A percentile compares a stretch with the other conserved stretches of the same genome.
phyloP scores from a whole-genome alignment of 2,329 filamentous ascomycete species.

The Apiospora kogelbergensis region DNA sequence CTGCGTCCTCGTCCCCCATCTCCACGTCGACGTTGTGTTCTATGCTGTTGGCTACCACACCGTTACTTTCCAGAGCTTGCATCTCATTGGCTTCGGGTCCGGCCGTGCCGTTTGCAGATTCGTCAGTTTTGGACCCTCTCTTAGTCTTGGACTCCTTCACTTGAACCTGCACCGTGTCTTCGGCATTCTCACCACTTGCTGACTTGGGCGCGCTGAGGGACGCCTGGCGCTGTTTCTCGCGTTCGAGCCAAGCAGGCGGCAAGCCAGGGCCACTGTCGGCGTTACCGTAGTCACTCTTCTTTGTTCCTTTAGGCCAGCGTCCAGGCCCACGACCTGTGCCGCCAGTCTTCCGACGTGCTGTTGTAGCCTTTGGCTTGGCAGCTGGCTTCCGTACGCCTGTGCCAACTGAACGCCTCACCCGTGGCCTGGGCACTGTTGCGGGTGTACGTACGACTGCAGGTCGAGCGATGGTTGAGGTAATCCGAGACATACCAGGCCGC shows the following conservation, averaged over 20 bases:
- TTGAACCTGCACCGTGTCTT: slow-evolving; percentile 36
- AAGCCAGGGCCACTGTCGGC: slow-evolving; percentile 64
- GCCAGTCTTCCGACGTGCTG: slow-evolving; percentile 55
- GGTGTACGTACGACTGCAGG: slow-evolving; percentile 25
- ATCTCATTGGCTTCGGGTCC: slow-evolving; percentile 20
- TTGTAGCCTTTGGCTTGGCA: slow-evolving; percentile 41
- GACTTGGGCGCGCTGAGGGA: slow-evolving; percentile 1
- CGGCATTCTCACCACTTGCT: slow-evolving; percentile 22
- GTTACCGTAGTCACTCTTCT: slow-evolving; percentile 67
- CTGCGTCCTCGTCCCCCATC: slow-evolving; percentile 18
- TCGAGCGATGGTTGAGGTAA: slow-evolving; percentile 37
- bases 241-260: slow-evolving; percentile 55
- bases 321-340: slow-evolving; percentile 65
- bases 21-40: slow-evolving; percentile 14
- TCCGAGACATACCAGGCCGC: slow-evolving; percentile 44
- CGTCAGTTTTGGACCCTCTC: slow-evolving; percentile 28
- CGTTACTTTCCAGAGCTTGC: slow-evolving; percentile 10
- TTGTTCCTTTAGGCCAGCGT: slow-evolving; percentile 67
- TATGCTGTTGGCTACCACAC: slow-evolving; percentile 14
- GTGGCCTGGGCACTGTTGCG: slow-evolving; percentile 32
- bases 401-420: slow-evolving; percentile 38
- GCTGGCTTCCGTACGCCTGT: slow-evolving; percentile 32
- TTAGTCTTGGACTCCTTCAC: slow-evolving; percentile 34
- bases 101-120: slow-evolving; percentile 20
- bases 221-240: slow-evolving; percentile 20